A percentile compares a stretch with the other conserved stretches of the same genome.
phyloP scores from a whole-genome alignment of 139 green algal genomes.

The Trebouxia sp. region DNA sequence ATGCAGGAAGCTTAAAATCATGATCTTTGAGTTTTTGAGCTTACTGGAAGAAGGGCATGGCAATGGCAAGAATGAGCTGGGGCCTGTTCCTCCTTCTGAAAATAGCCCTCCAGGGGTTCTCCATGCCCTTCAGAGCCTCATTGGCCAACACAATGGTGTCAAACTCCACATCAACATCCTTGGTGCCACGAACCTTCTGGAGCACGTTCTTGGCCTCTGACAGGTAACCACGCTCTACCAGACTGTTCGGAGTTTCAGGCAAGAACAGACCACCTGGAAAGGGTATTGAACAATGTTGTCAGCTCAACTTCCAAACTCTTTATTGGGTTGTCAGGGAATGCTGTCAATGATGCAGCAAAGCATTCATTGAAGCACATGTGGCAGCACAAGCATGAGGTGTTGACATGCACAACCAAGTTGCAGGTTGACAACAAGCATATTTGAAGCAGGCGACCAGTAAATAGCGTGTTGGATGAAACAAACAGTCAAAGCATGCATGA shows the following conservation, averaged over 20 bases:
- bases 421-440: too few relatives aligned
- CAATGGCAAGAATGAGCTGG: slow-evolving; percentile 29
- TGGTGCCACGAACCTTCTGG: slow-evolving; percentile 52
- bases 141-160: slow-evolving; percentile 35
- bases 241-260: slow-evolving; percentile 77
- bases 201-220: slow-evolving; percentile 55
- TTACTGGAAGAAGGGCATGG: slow-evolving; percentile 37
- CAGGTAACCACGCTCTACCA: slow-evolving; percentile 63
- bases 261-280: slow-evolving; percentile 59
- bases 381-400: not conserved
- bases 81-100: slow-evolving; percentile 27
- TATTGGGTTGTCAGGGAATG: too few relatives aligned
- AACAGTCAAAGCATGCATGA: not conserved
- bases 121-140: slow-evolving; percentile 20
- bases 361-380: not conserved
- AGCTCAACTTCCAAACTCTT: too few relatives aligned
- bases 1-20: too few relatives aligned
- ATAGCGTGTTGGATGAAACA: not conserved
- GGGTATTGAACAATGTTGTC: too few relatives aligned
- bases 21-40: not conserved
- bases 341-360: not conserved
- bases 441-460: not conserved
- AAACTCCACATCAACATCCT: slow-evolving; percentile 46
- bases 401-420: not conserved
- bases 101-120: slow-evolving; percentile 35